A percentile compares a stretch with the other conserved stretches of the same genome.
phyloP scores from a whole-genome alignment of 345 rosid species.

The Syzygium grande region DNA sequence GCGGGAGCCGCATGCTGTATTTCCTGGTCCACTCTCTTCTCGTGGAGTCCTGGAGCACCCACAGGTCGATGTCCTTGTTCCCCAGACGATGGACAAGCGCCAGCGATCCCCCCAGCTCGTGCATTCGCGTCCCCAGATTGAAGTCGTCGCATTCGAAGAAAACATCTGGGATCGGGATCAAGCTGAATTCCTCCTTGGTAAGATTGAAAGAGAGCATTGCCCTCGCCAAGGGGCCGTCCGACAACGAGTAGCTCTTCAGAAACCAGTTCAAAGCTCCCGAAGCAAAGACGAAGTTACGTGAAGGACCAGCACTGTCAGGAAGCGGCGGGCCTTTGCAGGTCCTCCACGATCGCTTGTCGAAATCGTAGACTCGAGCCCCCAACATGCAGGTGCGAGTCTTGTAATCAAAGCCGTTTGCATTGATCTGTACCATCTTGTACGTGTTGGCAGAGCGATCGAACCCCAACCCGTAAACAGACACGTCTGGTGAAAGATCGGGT shows the following conservation, averaged over 20 bases:
- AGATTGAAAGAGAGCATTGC: neutral
- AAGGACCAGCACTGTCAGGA: neutral
- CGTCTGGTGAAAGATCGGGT: neutral
- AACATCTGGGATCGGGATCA: neutral
- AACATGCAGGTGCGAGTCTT: neutral
- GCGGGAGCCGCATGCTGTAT: neutral
- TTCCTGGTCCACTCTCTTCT: neutral
- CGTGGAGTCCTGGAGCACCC: neutral
- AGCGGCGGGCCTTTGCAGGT: neutral
- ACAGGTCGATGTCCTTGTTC: neutral
- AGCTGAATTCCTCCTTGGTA: neutral
- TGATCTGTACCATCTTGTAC: neutral
- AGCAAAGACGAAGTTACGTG: neutral
- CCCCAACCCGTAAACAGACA: neutral
- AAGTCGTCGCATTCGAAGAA: no score
- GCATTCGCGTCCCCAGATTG: neutral
- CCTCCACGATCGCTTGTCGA: neutral
- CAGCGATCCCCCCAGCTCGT: neutral
- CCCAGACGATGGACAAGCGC: neutral
- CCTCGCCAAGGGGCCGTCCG: neutral
- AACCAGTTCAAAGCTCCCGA: neutral
- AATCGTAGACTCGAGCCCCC: neutral
- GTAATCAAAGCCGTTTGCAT: neutral
- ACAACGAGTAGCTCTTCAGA: neutral
- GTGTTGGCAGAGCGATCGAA: neutral